Evolutionary conservation across 805 yeast genomes (phyloP).

Genomic region (Wickerhamiella shivajii): DNA sequence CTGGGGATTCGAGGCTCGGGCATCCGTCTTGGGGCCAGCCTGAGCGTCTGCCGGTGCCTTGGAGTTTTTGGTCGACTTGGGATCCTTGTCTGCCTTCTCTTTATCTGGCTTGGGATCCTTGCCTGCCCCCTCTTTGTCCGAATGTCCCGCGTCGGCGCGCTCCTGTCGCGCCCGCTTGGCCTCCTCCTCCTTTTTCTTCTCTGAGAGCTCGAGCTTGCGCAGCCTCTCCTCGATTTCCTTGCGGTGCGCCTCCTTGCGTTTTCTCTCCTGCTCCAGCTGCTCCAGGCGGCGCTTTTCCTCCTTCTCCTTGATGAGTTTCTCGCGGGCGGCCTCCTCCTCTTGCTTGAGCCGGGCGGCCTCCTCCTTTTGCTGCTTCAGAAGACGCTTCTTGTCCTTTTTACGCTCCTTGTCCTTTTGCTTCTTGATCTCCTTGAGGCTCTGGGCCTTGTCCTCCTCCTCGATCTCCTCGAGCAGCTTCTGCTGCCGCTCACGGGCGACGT

Average conservation of each 20-base stretch:
- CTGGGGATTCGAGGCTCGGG: no score
- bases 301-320: slow-evolving; percentile 18
- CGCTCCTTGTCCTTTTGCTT: slow-evolving; percentile 28
- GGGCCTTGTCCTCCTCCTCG: slow-evolving; percentile 21
- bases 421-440: slow-evolving; percentile 23
- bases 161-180: slow-evolving; percentile 19
- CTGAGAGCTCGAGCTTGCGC: slow-evolving; percentile 19
- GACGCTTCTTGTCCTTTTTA: slow-evolving; percentile 29
- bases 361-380: slow-evolving; percentile 26
- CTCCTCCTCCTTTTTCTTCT: slow-evolving; percentile 12
- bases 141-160: not conserved
- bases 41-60: no score
- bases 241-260: slow-evolving; percentile 20
- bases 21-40: no score
- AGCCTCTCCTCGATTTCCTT: slow-evolving; percentile 21
- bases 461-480: slow-evolving; percentile 25
- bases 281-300: slow-evolving; percentile 13
- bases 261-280: slow-evolving; percentile 19
- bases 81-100: slow-evolving; percentile 1
- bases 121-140: slow-evolving; percentile 7
- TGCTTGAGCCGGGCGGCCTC: slow-evolving; percentile 26
- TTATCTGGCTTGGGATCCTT: slow-evolving; percentile 5
- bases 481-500: slow-evolving; percentile 55
- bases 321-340: slow-evolving; percentile 23
- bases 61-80: no score